phyloP scores from a whole-genome alignment of 2,329 filamentous ascomycete species.

The Chaetomium strumarium region DNA sequence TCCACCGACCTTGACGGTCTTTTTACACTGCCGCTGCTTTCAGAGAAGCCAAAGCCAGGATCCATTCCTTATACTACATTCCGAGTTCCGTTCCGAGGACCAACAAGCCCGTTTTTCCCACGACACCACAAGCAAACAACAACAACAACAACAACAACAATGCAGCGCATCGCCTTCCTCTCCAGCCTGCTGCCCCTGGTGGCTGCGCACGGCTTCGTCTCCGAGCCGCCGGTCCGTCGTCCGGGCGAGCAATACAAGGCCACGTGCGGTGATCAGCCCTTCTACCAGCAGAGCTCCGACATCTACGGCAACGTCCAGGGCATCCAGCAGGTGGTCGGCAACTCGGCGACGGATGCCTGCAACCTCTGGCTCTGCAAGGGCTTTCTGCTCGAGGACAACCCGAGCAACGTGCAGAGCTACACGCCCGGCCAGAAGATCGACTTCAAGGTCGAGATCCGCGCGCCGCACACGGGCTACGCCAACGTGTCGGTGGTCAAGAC shows the following conservation, averaged over 20 bases:
- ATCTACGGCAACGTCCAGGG: slow-evolving; percentile 6
- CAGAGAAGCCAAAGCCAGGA: too few species aligned
- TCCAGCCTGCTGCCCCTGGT: slow-evolving; percentile 1
- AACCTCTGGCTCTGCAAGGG: slow-evolving; percentile 11
- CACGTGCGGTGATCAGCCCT: slow-evolving; percentile 2
- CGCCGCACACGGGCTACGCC: slow-evolving; percentile 5
- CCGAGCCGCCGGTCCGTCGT: not conserved
- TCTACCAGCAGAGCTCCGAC: slow-evolving; percentile 5
- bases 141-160: not conserved
- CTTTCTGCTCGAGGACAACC: slow-evolving; percentile 2
- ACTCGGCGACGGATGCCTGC: not conserved
- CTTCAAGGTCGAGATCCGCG: not conserved
- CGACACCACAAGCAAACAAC: too few species aligned
- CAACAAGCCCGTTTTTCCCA: too few species aligned
- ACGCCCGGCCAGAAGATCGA: slow-evolving; percentile 3
- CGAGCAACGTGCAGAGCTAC: slow-evolving; percentile 1
- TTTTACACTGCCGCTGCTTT: too few species aligned
- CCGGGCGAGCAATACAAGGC: not conserved
- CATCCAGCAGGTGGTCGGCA: slow-evolving; percentile 1
- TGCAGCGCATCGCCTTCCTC: not conserved
- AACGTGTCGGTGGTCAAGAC: slow-evolving; percentile 7
- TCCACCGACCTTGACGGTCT: too few species aligned
- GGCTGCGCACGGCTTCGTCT: not conserved
- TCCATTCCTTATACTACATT: too few species aligned
- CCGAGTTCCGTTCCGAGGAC: too few species aligned